phyloP scores from a whole-genome alignment of 2,329 filamentous ascomycete species.

The Lachnellula hyalina region DNA sequence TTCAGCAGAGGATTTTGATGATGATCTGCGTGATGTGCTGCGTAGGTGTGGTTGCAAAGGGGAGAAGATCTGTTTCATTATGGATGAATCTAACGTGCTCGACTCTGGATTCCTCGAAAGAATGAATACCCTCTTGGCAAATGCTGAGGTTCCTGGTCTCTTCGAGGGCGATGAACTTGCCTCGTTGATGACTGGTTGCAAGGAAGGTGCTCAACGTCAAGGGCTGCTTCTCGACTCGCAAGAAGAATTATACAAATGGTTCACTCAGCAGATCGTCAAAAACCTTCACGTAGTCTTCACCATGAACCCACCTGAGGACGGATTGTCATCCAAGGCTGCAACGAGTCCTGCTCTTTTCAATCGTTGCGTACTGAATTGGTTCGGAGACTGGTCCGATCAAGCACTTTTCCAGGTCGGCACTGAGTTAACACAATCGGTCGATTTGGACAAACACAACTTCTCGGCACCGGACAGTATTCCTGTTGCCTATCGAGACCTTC shows the following conservation, averaged over 20 bases:
- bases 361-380: constrained; percentile 99
- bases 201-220: constrained; percentile 94
- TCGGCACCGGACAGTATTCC: constrained; percentile 85
- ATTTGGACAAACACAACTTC: constrained; percentile 85
- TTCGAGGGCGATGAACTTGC: constrained; percentile 99
- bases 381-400: constrained; percentile 99
- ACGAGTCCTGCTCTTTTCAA: constrained; percentile 99
- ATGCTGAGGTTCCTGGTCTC: constrained; percentile 96
- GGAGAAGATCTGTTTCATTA: constrained; percentile 99
- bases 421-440: constrained; percentile 92
- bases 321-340: constrained; percentile 89
- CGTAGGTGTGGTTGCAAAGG: constrained; percentile 94
- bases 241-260: constrained; percentile 99
- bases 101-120: constrained; percentile 98
- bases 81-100: constrained; percentile 98
- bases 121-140: constrained; percentile 98
- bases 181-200: constrained; percentile 98
- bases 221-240: constrained; percentile 93
- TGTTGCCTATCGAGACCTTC: constrained; percentile 82
- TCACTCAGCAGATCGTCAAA: constrained; percentile 98
- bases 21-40: constrained; percentile 90
- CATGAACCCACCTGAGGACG: constrained; percentile 98
- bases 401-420: constrained; percentile 96
- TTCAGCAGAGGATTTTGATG: constrained; percentile 96
- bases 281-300: constrained; percentile 99